Base-by-base conservation (phyloP, 2,329 filamentous ascomycete species). In the Sarocladiaceae sp. region DNA sequence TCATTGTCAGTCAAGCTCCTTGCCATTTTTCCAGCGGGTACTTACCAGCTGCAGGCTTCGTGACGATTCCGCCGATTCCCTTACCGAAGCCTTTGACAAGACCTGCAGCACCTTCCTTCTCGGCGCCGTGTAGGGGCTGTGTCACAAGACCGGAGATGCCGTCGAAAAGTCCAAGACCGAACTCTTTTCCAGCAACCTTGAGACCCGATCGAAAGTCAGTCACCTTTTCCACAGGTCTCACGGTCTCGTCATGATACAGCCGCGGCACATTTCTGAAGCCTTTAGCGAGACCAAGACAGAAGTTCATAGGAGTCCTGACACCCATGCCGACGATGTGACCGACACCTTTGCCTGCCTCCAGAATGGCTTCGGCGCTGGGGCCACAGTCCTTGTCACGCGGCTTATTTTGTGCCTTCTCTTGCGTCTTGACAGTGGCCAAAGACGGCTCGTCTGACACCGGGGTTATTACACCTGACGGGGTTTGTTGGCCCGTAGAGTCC, bases 181-280 rank as follows among this genome's bases (percentile, higher is more conserved):
- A 82, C 57, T 88, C 85, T 60, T 85, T 88, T 2, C 85, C 79
- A 3, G 89, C 90, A 34, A 88, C 82, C 49, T 74, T 82, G 20
- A 95, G 63, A 0, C 90, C 90, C 50, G 82, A 87, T 43, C 79
- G 74, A 41, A 95, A 68, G 43, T 82, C 84, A 0, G 85, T 89
- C 4, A 95, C 85, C 53, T 87, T 88, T 47, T 88, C 84, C 1
- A 77, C 69, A n/a, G 84, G 83, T 7, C 87, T 76, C 1, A 95
- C 81, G 1, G 82, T 90, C 1, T 87, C 80, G 55, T 95, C 89
- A 33, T 89, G 85, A 58, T 95, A 95, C 1, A 95, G 68, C 52
- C 79, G 83, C 0, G 90, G 89, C 5, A 86, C 83, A 54, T 95
- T 95, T 58, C 91, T 84, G 59, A 95, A 94, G 0, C 90, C 90